Evolutionary conservation across 2,329 filamentous ascomycete species (phyloP).

Genomic region (Tolypocladium guangdongense): DNA sequence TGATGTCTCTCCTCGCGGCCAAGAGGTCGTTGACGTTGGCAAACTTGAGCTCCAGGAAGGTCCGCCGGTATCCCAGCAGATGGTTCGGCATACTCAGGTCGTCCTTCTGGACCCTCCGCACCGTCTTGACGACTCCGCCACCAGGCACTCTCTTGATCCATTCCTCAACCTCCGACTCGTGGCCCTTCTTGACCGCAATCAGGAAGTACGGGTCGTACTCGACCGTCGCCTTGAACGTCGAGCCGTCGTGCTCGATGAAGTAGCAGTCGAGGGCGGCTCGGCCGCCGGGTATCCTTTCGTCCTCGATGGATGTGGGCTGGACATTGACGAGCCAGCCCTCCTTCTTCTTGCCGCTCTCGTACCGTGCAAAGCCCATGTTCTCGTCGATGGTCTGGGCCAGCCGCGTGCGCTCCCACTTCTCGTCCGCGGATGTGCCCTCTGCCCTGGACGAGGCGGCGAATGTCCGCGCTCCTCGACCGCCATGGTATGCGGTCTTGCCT

Average conservation of each 20-base stretch:
- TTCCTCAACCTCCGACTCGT: conserved; percentile 90
- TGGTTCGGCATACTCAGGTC: conserved; percentile 94
- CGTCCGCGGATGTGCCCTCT: conserved; percentile 84
- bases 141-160: conserved; percentile 72
- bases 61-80: conserved; percentile 78
- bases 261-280: conserved; percentile 91
- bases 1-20: conserved; percentile 70
- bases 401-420: conserved; percentile 77
- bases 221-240: conserved; percentile 89
- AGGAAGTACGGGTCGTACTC: conserved; percentile 97
- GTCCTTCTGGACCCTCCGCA: conserved; percentile 77
- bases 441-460: conserved; percentile 68
- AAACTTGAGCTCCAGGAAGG: conserved; percentile 79
- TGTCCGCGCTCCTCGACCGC: conserved; percentile 57
- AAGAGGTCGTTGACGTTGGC: conserved; percentile 79
- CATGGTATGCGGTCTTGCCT: conserved; percentile 61
- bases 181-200: conserved; percentile 77
- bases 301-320: conserved; percentile 78
- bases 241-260: conserved; percentile 82
- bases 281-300: conserved; percentile 72
- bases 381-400: conserved; percentile 89
- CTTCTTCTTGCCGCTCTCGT: conserved; percentile 72
- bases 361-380: conserved; percentile 84
- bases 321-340: conserved; percentile 94
- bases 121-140: conserved; percentile 70